phyloP scores from a whole-genome alignment of 78 protist genomes.

The Diacronema lutheri region DNA sequence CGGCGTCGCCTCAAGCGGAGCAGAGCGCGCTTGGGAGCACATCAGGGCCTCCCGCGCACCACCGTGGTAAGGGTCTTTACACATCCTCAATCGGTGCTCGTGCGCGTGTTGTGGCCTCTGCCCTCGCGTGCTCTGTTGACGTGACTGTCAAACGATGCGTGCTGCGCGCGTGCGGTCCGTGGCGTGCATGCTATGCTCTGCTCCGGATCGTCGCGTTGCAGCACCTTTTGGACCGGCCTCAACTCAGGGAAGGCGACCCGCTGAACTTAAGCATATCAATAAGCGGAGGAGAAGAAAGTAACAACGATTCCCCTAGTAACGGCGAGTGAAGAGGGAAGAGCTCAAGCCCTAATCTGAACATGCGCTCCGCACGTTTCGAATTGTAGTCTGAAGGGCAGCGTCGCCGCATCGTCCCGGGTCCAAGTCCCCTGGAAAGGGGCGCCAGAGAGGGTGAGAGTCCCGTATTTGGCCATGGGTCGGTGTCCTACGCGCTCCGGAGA shows the following conservation, averaged over 20 bases:
- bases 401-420: not conserved
- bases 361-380: not conserved
- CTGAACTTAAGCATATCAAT: slow-evolving; percentile 90
- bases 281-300: slow-evolving; percentile 91
- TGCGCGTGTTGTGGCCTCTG: too few relatives aligned
- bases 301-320: slow-evolving; percentile 83
- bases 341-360: slow-evolving; percentile 28
- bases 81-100: too few relatives aligned
- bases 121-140: too few relatives aligned
- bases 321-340: slow-evolving; percentile 88
- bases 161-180: too few relatives aligned
- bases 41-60: too few relatives aligned
- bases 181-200: too few relatives aligned
- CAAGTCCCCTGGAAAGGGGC: slow-evolving; percentile 56
- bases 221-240: not conserved
- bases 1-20: too few relatives aligned
- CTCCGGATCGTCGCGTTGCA: too few relatives aligned
- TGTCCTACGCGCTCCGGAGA: slow-evolving; percentile 22
- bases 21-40: too few relatives aligned
- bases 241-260: slow-evolving; percentile 70
- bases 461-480: slow-evolving; percentile 46
- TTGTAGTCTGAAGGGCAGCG: slow-evolving; percentile 47
- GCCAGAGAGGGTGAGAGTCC: slow-evolving; percentile 85
- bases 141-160: too few relatives aligned
- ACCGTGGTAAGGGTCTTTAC: too few relatives aligned